Conservation (phyloP, 1,284 basidiomycete species). For the Irpex rosettiformis region DNA sequence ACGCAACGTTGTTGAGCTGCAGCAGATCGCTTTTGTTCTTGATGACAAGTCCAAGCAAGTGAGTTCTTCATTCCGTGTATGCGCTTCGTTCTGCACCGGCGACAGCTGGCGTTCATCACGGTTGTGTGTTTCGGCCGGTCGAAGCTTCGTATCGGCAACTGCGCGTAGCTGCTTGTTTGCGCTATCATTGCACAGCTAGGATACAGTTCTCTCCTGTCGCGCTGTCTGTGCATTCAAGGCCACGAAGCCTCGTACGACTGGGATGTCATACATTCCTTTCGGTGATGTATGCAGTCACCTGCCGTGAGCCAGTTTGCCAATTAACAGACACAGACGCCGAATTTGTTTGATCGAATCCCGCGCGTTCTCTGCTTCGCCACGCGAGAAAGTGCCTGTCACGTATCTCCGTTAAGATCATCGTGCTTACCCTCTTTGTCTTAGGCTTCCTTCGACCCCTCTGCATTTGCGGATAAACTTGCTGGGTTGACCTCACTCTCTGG, state of each 20-base stretch:
- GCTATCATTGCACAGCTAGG: background rate
- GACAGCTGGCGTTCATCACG: background rate
- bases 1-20: constrained; percentile 49
- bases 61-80: constrained; percentile 15
- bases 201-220: background rate
- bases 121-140: background rate
- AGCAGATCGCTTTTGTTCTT: constrained; percentile 60
- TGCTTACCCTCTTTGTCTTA: constrained; percentile 10
- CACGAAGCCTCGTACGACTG: background rate
- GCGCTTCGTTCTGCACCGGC: background rate
- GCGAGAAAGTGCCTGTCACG: constrained; percentile 12
- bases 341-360: background rate
- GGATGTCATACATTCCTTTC: background rate
- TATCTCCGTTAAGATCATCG: constrained; percentile 24
- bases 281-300: background rate
- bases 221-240: background rate
- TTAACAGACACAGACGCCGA: background rate
- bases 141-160: background rate
- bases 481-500: constrained; percentile 40
- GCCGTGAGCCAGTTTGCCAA: background rate
- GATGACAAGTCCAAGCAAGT: constrained; percentile 37
- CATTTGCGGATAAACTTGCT: constrained; percentile 47
- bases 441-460: constrained; percentile 23
- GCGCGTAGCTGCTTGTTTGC: background rate
- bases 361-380: background rate